These are phyloP conservation scores for Trichosanthes truncata DNA, from an alignment of 306 rosid species.

Conservation along the genomic window DNA sequence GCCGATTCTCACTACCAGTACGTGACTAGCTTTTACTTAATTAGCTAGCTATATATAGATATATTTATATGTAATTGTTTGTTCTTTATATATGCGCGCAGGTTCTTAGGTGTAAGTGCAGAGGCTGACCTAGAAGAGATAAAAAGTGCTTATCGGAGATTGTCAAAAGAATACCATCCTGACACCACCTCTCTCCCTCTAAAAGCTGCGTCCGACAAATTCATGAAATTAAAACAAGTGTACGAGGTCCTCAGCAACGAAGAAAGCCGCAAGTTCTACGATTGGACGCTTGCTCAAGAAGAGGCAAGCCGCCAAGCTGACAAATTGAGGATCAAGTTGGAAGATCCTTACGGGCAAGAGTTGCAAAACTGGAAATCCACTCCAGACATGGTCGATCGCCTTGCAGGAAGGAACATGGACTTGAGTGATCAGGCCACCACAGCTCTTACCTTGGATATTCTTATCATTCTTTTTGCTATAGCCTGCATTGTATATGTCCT, in stretches of 20 bases:
- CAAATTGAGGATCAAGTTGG: constrained; percentile 55
- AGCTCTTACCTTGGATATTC: constrained; percentile 61
- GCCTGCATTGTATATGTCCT: constrained; percentile 43
- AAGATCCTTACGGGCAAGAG: constrained; percentile 53
- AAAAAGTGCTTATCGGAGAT: constrained; percentile 61
- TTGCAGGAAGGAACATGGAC: constrained; percentile 61
- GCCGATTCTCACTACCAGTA: constrained; percentile 83
- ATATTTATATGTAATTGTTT: background rate
- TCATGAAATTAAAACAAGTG: constrained; percentile 60
- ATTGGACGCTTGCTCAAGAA: constrained; percentile 89
- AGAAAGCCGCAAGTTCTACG: constrained; percentile 63
- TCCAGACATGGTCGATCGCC: constrained; percentile 78
- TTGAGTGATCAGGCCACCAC: constrained; percentile 73
- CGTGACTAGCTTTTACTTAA: constrained; percentile 8
- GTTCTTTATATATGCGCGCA: constrained; percentile 2
- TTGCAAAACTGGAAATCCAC: constrained; percentile 35
- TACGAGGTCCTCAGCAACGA: constrained; percentile 55
- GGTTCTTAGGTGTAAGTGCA: constrained; percentile 66
- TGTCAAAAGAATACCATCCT: constrained; percentile 91
- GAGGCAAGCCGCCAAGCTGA: constrained; percentile 72
- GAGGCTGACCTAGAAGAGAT: constrained; percentile 73
- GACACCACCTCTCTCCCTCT: constrained; percentile 96
- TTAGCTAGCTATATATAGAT: background rate
- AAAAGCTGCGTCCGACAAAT: constrained; percentile 66
- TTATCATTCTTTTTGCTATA: constrained; percentile 53